Evolutionary conservation across 2,329 filamentous ascomycete genomes (phyloP).

Genomic region (Diaporthe vexans): DNA sequence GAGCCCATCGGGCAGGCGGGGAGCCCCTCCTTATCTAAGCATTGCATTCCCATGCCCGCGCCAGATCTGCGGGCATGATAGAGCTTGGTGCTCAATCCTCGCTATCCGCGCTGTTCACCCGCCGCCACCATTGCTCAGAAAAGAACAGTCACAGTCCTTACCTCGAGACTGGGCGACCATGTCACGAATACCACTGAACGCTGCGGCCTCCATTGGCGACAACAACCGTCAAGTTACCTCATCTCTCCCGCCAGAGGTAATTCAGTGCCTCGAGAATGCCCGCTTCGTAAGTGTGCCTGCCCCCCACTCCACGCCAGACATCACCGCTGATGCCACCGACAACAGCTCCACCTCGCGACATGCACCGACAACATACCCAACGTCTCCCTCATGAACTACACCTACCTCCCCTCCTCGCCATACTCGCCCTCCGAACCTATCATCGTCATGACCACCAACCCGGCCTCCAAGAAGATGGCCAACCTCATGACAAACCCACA

Average conservation of each 20-base stretch:
- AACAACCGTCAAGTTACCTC: constrained; percentile 78
- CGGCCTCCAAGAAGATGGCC: constrained; percentile 81
- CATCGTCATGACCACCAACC: constrained; percentile 94
- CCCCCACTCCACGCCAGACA: constrained; percentile 43
- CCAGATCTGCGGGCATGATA: too few species aligned
- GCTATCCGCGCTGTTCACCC: too few species aligned
- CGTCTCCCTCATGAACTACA: constrained; percentile 99
- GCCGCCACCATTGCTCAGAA: too few species aligned
- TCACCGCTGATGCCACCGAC: neutral
- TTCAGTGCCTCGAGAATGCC: constrained; percentile 92
- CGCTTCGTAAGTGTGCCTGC: constrained; percentile 77
- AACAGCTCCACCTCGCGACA: constrained; percentile 93
- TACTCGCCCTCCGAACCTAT: constrained; percentile 76
- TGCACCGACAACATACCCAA: constrained; percentile 87
- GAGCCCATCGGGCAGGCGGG: too few species aligned
- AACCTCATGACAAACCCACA: constrained; percentile 88
- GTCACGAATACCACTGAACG: constrained; percentile 79
- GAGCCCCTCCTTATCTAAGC: constrained; percentile 40
- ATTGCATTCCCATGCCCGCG: neutral
- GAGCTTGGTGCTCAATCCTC: too few species aligned
- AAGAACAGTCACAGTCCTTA: too few species aligned
- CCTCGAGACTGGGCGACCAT: constrained; percentile 50
- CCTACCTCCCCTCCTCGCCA: constrained; percentile 87
- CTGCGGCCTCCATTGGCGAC: constrained; percentile 80
- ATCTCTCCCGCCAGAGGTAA: constrained; percentile 84